Conservation (phyloP, 805 yeast species). For the Wickerhamiella spandovensis region DNA sequence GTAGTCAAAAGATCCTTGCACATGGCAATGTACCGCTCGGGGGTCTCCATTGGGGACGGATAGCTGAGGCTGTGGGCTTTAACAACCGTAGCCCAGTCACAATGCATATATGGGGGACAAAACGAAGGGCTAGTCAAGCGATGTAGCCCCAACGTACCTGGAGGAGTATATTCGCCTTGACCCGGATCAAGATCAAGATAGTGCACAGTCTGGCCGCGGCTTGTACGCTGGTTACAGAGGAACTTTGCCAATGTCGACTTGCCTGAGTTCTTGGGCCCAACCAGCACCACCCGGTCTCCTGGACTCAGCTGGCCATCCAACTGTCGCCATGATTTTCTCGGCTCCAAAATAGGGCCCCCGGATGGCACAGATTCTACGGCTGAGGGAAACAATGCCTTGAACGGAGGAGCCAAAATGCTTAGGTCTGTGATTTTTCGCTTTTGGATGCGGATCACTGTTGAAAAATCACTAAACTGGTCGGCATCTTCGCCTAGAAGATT, state of each 20-base stretch:
- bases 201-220: slow-evolving; percentile 26
- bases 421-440: slow-evolving; percentile 1
- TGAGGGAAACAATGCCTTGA: slow-evolving; percentile 15
- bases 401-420: slow-evolving; percentile 19
- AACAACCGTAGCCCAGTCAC: slow-evolving; percentile 15
- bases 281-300: slow-evolving; percentile 25
- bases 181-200: slow-evolving; percentile 80
- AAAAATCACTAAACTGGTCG: not conserved
- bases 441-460: slow-evolving; percentile 6
- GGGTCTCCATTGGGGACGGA: slow-evolving; percentile 53
- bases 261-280: slow-evolving; percentile 68
- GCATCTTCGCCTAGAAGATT: not conserved
- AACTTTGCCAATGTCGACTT: slow-evolving; percentile 59
- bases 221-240: slow-evolving; percentile 18
- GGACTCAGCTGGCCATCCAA: slow-evolving; percentile 3
- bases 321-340: slow-evolving; percentile 15
- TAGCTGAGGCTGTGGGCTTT: slow-evolving; percentile 43
- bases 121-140: slow-evolving; percentile 24
- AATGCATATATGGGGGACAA: slow-evolving; percentile 29
- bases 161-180: slow-evolving; percentile 64
- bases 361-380: not conserved
- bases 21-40: slow-evolving; percentile 37
- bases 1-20: slow-evolving; percentile 30
- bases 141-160: slow-evolving; percentile 54
- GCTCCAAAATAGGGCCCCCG: not conserved